Evolutionary conservation across 2,329 filamentous ascomycete genomes (phyloP).

Genomic region (Tolypocladium sp.): DNA sequence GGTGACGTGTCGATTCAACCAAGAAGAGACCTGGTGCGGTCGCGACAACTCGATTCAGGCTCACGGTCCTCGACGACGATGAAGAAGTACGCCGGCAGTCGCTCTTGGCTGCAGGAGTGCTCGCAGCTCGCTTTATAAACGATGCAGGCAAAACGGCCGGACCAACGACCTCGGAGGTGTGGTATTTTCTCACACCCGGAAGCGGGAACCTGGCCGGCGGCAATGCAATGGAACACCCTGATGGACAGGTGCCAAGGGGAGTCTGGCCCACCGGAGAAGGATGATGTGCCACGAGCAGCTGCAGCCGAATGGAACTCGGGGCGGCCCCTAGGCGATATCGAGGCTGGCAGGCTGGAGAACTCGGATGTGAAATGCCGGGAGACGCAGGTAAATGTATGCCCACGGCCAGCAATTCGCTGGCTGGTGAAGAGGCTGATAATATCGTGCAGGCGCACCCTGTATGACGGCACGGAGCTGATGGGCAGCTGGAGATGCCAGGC

Average conservation of each 20-base stretch:
- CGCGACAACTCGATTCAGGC: not conserved
- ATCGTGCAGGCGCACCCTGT: not conserved
- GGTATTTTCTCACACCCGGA: not conserved
- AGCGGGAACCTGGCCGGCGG: not conserved
- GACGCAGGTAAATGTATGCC: not conserved
- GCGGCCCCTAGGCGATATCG: not conserved
- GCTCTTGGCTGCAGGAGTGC: not conserved
- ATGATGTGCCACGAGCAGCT: not conserved
- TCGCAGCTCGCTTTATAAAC: not conserved
- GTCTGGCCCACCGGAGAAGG: not conserved
- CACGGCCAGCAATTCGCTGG: not conserved
- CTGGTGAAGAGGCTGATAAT: not conserved
- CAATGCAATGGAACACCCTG: not conserved
- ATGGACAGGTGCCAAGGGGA: not conserved
- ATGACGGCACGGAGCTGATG: not conserved
- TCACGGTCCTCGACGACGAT: not conserved
- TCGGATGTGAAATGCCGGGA: not conserved
- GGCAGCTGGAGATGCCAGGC: not conserved
- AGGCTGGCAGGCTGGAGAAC: not conserved
- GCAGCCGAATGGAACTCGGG: not conserved
- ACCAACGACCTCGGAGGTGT: not conserved
- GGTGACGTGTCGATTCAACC: not conserved
- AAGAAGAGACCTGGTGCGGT: not conserved
- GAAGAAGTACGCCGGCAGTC: not conserved
- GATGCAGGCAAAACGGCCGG: not conserved